Evolutionary conservation across 352 stramenopile species (phyloP).

Genomic region (Paralagenidium karlingii): DNA sequence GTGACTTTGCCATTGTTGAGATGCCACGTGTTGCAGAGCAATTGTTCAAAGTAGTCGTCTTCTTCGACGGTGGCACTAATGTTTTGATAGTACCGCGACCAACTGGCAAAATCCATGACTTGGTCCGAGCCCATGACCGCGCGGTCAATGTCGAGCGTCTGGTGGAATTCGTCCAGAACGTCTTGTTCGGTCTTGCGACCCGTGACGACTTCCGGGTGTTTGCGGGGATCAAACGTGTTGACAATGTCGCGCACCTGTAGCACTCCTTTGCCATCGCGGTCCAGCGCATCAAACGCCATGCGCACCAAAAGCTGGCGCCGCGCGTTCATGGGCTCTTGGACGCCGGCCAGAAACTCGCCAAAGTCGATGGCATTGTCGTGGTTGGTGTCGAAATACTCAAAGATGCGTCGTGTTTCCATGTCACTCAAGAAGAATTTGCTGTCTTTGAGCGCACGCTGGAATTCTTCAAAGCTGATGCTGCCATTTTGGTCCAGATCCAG

Average conservation of each 20-base stretch:
- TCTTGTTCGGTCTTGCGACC: slow-evolving; percentile 16
- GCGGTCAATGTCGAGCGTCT: too few species aligned
- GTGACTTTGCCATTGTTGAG: slow-evolving; percentile 34
- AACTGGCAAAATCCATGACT: too few species aligned
- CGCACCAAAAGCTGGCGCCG: slow-evolving; percentile 17
- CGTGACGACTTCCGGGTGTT: slow-evolving; percentile 21
- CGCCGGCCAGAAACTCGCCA: slow-evolving; percentile 82
- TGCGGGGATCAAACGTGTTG: slow-evolving; percentile 18
- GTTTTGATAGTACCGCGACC: too few species aligned
- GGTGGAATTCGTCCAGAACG: slow-evolving; percentile 21
- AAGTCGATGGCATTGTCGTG: slow-evolving; percentile 72
- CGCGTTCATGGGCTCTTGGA: slow-evolving; percentile 11
- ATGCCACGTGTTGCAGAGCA: too few species aligned
- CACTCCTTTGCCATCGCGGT: slow-evolving; percentile 15
- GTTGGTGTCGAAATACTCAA: slow-evolving; percentile 81
- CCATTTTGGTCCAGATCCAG: slow-evolving; percentile 6
- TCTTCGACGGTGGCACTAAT: too few species aligned
- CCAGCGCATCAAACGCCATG: slow-evolving; percentile 23
- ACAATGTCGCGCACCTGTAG: slow-evolving; percentile 21
- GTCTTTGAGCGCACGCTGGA: slow-evolving; percentile 5
- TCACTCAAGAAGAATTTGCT: slow-evolving; percentile 20
- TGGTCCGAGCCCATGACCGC: too few species aligned
- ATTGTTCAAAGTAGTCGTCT: too few species aligned
- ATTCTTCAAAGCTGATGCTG: slow-evolving; percentile 5
- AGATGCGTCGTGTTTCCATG: slow-evolving; percentile 44